Conservation (phyloP, 2,329 filamentous ascomycete species). For the Colletotrichum shisoi region DNA sequence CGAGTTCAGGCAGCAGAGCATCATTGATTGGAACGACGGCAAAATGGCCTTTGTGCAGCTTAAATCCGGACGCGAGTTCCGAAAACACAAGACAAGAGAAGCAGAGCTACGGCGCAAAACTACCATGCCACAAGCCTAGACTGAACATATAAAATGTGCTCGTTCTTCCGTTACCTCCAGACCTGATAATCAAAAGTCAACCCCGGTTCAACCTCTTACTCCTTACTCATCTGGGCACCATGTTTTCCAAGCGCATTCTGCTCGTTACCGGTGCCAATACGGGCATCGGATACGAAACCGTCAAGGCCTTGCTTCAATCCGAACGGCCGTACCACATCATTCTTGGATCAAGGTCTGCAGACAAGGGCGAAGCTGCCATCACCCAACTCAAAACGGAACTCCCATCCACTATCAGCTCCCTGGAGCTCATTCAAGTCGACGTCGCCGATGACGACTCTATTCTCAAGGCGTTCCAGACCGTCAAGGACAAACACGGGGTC, state of each 20-base stretch:
- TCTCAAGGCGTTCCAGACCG: conserved; percentile 42
- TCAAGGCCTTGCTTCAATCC: conserved; percentile 62
- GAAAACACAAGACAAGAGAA: neutral
- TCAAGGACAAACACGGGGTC: conserved; percentile 43
- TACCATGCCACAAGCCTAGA: neutral
- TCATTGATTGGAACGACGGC: neutral
- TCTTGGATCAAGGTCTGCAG: conserved; percentile 60
- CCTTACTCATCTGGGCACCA: neutral
- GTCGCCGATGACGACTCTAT: conserved; percentile 60
- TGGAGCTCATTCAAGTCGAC: conserved; percentile 62
- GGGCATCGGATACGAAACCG: conserved; percentile 66
- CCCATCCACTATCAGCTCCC: conserved; percentile 51
- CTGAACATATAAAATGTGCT: no score
- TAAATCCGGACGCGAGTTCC: conserved; percentile 19
- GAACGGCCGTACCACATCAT: conserved; percentile 61
- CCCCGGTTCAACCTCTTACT: no score
- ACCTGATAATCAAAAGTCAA: no score
- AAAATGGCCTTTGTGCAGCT: neutral
- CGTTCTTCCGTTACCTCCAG: neutral
- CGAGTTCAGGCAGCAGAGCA: neutral
- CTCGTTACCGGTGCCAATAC: conserved; percentile 69
- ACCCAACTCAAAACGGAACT: conserved; percentile 52
- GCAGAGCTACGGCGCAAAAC: neutral
- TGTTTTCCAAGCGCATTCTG: conserved; percentile 49
- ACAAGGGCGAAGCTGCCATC: conserved; percentile 61